Base-by-base conservation (phyloP, 2,329 filamentous ascomycete genomes). In the Talaromyces albobiverticillius region DNA sequence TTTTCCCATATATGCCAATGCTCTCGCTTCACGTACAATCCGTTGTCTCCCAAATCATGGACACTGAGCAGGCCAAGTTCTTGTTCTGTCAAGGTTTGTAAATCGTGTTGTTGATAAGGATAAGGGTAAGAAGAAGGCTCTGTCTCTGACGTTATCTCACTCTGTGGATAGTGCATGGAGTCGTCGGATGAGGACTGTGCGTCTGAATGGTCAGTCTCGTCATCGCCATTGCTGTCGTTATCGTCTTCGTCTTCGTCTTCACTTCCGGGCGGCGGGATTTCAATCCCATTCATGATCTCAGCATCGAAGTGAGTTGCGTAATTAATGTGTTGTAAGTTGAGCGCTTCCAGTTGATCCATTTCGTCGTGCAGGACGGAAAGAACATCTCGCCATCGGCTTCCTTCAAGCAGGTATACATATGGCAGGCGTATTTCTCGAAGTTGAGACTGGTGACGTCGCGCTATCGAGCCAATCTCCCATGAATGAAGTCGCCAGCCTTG, bases 401-500 rank as follows among this genome's bases (percentile, higher is more conserved):
- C 82, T 6, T 82, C 76, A 53, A 81, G 82, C 8, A 88, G 73
- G 20, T 82, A 76, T n/a, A 88, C 77, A 49, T 83, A 79, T 50
- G 81, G 72, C 20, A 88, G 67, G 18, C 84, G 74, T 18, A 88
- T 69, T 3, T 84, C 83, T 38, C 79, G 79, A 3, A 88, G 69
- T 23, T 76, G 80, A 10, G 77, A 72, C 47, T 75, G 72, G 61
- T 88, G 83, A 36, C 83, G 77, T 26, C 75, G 71, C 2, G 81
- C 76, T 5, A 88, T 69, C 0, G 69, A 70, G 43, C 85, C 81
- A 47, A 88, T 82, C 62, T 88, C 85, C 1, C 80, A 75, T 1
- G 80, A 78, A 43, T 80, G 71, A 3, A 88, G 68, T 40, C 78
- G 77, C 85, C 85, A 88, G 13, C 82, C 79, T 59, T 86, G 83